A percentile compares a stretch with the other conserved stretches of the same genome.
Evolutionary conservation across 108 stramenopile genomes (phyloP).

Genomic region (Craspedostauros australis): DNA sequence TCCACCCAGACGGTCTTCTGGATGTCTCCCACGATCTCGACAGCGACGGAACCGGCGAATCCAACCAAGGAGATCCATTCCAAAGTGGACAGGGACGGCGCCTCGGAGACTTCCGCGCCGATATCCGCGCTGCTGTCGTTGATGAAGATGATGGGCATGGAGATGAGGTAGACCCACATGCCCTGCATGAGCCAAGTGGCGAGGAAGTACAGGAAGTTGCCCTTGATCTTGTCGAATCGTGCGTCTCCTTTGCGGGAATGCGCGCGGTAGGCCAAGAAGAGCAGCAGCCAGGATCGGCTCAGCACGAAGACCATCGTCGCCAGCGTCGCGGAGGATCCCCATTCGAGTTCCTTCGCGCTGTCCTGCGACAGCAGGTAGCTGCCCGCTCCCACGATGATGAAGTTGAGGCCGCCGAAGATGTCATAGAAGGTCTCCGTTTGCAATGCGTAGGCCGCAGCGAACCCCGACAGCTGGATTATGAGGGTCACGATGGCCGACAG

Average conservation of each 20-base stretch:
- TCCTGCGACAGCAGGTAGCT: slow-evolving; percentile 15
- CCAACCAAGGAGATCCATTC: slow-evolving; percentile 25
- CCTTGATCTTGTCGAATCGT: slow-evolving; percentile 52
- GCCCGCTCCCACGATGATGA: slow-evolving; percentile 29
- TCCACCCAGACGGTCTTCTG: slow-evolving; percentile 56
- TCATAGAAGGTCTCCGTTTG: slow-evolving; percentile 65
- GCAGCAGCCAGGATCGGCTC: slow-evolving; percentile 50
- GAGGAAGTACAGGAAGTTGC: slow-evolving; percentile 35
- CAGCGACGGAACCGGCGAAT: slow-evolving; percentile 28
- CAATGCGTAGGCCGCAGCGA: slow-evolving; percentile 36
- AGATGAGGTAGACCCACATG: slow-evolving; percentile 53
- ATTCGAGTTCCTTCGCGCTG: not conserved
- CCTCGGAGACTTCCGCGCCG: not conserved
- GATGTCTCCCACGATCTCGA: slow-evolving; percentile 58
- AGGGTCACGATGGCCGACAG: slow-evolving; percentile 37
- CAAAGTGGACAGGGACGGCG: slow-evolving; percentile 20
- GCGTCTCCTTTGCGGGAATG: slow-evolving; percentile 62
- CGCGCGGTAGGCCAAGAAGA: slow-evolving; percentile 62
- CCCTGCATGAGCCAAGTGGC: slow-evolving; percentile 66
- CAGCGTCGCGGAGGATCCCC: too few relatives aligned
- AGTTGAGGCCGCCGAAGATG: slow-evolving; percentile 57
- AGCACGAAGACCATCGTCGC: slow-evolving; percentile 39
- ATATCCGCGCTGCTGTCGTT: not conserved
- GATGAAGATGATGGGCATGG: slow-evolving; percentile 25
- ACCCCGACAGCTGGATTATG: slow-evolving; percentile 42